Base-by-base conservation (phyloP, 1,284 basidiomycete species). In the Malassezia brasiliensis region DNA sequence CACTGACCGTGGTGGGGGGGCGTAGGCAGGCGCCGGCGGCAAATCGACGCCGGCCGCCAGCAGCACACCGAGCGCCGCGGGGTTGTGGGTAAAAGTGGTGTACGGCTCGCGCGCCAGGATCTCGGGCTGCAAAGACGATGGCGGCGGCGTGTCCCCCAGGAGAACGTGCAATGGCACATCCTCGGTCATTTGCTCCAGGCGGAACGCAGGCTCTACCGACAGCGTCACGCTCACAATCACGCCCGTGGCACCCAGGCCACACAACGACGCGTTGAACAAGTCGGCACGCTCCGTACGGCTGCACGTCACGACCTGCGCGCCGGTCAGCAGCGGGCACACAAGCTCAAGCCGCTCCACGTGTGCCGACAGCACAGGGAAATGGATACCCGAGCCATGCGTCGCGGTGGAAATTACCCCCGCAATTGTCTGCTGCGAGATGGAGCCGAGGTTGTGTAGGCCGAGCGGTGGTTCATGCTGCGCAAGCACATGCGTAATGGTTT, bases 371-470 rank as follows among this genome's bases (percentile, higher is more conserved):
- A 90, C 86, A 52, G 85, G 84, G 76, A 83, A 91, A 39, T 78
- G 69, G 60, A 87, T 79, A 32, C 94, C 93, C 2, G 87, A 85
- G 47, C 93, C 93, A 78, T 98, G 93, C 0, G 91, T 91, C 3
- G 90, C 90, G 40, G 94, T 98, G 10, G 90, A 86, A 69, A 98
- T 81, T 62, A 91, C 83, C 32, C 93, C 93, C n/a, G 82, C 91
- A 61, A 98, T 81, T 2, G 90, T 90, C 76, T 96, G 93, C 76
- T 96, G 90, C 37, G 89, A 93, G 72, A 98, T 96, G 38, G 90
- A 93, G 38, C 94, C 94, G 60, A 96, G 81, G 75, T 90, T 94
- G 69, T 82, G 83, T 81, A 98, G 85, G 41, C 90, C 90, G 20
- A 96, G 81, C 15, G 65, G 62, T 20, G 64, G 61, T 30, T 80